phyloP scores from a whole-genome alignment of 805 yeast genomes.

The Pichia rugopelliculosa region DNA sequence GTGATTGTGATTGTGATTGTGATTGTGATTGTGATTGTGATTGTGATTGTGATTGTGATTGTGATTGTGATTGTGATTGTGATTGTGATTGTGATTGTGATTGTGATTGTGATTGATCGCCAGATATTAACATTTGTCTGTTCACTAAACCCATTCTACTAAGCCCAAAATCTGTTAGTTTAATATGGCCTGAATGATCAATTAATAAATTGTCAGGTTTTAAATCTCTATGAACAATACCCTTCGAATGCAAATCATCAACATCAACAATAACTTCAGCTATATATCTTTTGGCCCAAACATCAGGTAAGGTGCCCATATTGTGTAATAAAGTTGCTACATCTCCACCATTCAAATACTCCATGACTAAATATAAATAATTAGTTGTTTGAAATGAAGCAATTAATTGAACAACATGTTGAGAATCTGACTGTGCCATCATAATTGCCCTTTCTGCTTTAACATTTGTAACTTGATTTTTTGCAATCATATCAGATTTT shows the following conservation, averaged over 20 bases:
- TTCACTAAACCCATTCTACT: constrained; percentile 83
- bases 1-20: no score
- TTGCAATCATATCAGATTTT: constrained; percentile 93
- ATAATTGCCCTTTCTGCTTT: constrained; percentile 94
- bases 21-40: no score
- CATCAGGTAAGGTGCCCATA: constrained; percentile 76
- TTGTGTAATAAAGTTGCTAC: constrained; percentile 77
- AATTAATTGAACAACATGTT: constrained; percentile 84
- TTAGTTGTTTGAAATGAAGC: constrained; percentile 86
- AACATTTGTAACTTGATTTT: constrained; percentile 92
- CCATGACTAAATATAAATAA: constrained; percentile 90
- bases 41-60: background rate
- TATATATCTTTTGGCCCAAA: constrained; percentile 79
- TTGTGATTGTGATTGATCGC: background rate
- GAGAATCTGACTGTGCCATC: constrained; percentile 93
- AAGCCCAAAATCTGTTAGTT: constrained; percentile 91
- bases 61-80: background rate
- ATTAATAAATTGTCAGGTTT: constrained; percentile 92
- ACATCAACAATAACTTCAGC: constrained; percentile 91
- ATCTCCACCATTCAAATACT: constrained; percentile 93
- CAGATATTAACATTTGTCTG: constrained; percentile 46
- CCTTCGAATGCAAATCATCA: constrained; percentile 77
- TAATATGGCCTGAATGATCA: constrained; percentile 81
- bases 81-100: background rate
- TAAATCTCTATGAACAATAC: constrained; percentile 89